Evolutionary conservation across 2,329 filamentous ascomycete species (phyloP).

Genomic region (Cladosporium sp.): DNA sequence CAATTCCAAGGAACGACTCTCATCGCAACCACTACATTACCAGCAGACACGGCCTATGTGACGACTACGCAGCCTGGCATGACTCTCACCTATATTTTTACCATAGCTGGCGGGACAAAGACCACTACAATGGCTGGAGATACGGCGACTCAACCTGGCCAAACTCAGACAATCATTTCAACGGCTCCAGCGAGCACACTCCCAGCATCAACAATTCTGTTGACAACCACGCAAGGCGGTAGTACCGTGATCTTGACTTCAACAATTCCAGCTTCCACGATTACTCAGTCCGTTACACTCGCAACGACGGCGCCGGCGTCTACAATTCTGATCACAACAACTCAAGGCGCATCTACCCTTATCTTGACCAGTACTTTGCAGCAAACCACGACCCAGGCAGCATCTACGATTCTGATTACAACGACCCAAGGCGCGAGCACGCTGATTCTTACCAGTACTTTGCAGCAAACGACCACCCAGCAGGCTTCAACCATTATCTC

Average conservation of each 20-base stretch:
- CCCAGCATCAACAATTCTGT: conserved; percentile 1
- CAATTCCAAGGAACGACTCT: neutral
- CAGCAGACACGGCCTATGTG: neutral
- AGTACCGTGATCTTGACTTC: neutral
- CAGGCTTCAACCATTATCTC: too few relatives aligned
- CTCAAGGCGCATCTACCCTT: neutral
- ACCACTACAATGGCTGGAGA: neutral
- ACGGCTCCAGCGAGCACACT: neutral
- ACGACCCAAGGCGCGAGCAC: neutral
- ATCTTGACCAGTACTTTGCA: neutral
- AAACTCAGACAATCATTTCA: neutral
- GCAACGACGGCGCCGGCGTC: neutral
- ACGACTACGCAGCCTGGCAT: neutral
- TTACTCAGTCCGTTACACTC: neutral
- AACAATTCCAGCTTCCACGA: neutral
- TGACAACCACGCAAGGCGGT: neutral
- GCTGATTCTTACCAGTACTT: neutral
- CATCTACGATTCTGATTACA: conserved; percentile 2
- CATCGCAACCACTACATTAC: neutral
- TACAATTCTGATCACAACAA: neutral
- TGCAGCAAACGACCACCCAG: neutral
- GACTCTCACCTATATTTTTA: neutral
- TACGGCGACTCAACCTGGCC: neutral
- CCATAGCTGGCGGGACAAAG: neutral
- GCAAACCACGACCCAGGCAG: neutral